Conservation (phyloP, 495 filamentous ascomycete genomes). For the Elasticomyces elasticus region DNA sequence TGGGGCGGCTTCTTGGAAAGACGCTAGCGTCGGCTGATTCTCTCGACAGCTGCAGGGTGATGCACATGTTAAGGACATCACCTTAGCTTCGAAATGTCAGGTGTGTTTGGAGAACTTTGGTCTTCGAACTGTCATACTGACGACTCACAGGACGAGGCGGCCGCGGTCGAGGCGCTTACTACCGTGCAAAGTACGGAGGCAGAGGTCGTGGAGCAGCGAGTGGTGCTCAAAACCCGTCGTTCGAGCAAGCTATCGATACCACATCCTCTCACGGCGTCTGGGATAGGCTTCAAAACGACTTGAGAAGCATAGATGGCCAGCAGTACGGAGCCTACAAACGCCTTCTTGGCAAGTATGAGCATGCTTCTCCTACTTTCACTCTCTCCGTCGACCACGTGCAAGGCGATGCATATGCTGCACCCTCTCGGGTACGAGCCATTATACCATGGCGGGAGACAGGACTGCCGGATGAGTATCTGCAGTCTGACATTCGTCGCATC, state of each 20-base stretch:
- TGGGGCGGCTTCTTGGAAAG: neutral
- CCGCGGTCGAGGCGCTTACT: slow-evolving; percentile 17
- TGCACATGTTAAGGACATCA: neutral
- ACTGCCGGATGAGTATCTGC: slow-evolving; percentile 15
- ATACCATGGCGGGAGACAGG: slow-evolving; percentile 14
- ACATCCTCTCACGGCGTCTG: slow-evolving; percentile 1
- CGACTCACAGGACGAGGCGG: slow-evolving; percentile 6
- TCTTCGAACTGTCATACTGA: no score
- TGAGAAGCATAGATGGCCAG: slow-evolving; percentile 10
- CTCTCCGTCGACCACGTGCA: slow-evolving; percentile 23
- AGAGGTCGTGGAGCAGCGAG: slow-evolving; percentile 1
- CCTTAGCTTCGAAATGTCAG: neutral
- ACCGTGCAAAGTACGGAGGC: slow-evolving; percentile 16
- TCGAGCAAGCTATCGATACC: neutral
- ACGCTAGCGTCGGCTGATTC: neutral
- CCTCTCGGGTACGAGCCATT: slow-evolving; percentile 20
- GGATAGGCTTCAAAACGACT: slow-evolving; percentile 4
- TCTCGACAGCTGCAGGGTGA: neutral
- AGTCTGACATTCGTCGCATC: slow-evolving; percentile 10
- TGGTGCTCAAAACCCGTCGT: neutral
- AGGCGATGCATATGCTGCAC: slow-evolving; percentile 21
- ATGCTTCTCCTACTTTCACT: slow-evolving; percentile 12
- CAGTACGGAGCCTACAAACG: slow-evolving; percentile 22
- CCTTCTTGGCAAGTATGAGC: slow-evolving; percentile 16
- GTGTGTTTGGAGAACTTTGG: no score